phyloP scores from a whole-genome alignment of 1,284 basidiomycete species.

The Austroboletus niveus region DNA sequence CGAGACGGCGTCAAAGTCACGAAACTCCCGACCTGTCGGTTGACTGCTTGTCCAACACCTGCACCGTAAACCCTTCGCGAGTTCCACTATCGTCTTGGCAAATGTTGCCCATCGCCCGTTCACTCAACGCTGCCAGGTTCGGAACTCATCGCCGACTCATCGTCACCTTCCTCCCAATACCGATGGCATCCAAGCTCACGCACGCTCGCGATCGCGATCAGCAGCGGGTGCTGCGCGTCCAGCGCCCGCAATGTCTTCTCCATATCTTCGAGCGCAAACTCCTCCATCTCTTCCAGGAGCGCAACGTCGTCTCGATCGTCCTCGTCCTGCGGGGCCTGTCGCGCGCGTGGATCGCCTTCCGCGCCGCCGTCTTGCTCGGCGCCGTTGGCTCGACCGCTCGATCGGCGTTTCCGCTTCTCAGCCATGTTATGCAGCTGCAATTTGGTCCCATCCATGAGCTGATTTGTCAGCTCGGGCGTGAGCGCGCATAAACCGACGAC shows the following conservation, averaged over 20 bases:
- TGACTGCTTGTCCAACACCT: no score
- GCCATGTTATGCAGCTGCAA: constrained; percentile 65
- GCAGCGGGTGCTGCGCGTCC: constrained; percentile 56
- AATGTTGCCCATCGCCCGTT: neutral
- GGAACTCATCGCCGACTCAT: constrained; percentile 25
- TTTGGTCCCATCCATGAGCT: constrained; percentile 64
- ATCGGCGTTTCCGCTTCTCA: constrained; percentile 58
- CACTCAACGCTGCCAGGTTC: constrained; percentile 5
- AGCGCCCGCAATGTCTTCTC: constrained; percentile 53
- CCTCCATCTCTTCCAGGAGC: constrained; percentile 56
- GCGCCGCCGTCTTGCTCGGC: constrained; percentile 30
- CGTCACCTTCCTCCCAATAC: constrained; percentile 49
- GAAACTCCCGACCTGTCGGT: no score
- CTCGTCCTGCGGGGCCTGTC: constrained; percentile 19
- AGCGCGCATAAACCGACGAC: constrained; percentile 56
- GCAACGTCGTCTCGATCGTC: constrained; percentile 44
- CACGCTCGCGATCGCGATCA: constrained; percentile 69
- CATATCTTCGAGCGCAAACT: constrained; percentile 75
- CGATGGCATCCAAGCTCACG: constrained; percentile 54
- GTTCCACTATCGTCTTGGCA: no score
- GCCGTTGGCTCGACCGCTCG: constrained; percentile 47
- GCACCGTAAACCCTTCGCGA: no score
- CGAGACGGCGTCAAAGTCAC: no score
- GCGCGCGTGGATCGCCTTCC: constrained; percentile 26
- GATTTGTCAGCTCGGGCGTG: constrained; percentile 49